These are phyloP conservation scores for Yamadazyma songkhlaensis DNA, from an alignment of 1,139 yeast genomes.

Conservation along the genomic window DNA sequence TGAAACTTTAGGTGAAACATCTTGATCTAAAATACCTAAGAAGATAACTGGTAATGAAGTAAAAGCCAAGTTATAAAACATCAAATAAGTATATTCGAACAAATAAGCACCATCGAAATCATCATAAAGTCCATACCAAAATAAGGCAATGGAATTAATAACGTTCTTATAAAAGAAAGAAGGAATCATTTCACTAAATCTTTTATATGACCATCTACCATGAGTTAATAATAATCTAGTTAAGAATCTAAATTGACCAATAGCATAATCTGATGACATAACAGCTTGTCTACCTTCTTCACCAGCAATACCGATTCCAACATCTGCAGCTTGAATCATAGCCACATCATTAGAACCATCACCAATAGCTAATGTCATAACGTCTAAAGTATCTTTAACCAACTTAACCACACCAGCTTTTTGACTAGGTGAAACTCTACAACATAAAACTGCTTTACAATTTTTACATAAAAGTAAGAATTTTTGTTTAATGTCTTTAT, in stretches of 20 bases:
- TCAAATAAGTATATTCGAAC: constrained; percentile 88
- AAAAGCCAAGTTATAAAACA: constrained; percentile 91
- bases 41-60: constrained; percentile 92
- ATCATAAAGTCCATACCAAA: constrained; percentile 88
- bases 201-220: constrained; percentile 94
- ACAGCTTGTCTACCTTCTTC: constrained; percentile 99
- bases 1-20: constrained; percentile 78
- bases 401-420: constrained; percentile 94
- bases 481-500: constrained; percentile 55
- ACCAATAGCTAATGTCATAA: constrained; percentile 87
- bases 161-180: constrained; percentile 90
- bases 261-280: constrained; percentile 95
- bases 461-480: constrained; percentile 86
- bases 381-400: constrained; percentile 77
- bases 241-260: constrained; percentile 89
- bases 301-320: constrained; percentile 97
- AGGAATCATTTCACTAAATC: constrained; percentile 93
- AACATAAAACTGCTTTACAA: constrained; percentile 92
- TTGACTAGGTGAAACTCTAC: constrained; percentile 96
- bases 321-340: constrained; percentile 99
- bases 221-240: constrained; percentile 79
- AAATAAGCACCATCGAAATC: constrained; percentile 90
- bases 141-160: constrained; percentile 80
- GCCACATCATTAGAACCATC: constrained; percentile 99
- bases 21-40: constrained; percentile 90